Evolutionary conservation across 345 rosid species (phyloP), one percentile per base, ranked within the genome.

Genomic region (Eutrema japonicum): DNA sequence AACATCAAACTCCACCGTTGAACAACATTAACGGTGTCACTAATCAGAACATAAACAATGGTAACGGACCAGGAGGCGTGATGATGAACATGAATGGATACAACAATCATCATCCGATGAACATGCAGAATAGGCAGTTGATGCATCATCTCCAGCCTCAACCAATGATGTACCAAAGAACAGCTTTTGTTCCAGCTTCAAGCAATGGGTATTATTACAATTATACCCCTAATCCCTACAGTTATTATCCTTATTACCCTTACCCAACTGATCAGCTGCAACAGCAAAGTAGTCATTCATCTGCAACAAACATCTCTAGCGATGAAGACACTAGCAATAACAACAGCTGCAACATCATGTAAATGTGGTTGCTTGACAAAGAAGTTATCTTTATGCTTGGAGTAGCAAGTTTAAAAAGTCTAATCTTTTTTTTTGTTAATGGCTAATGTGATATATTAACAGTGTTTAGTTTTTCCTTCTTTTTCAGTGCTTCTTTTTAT

Each of bases 161-260:
- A 0, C 96, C 85, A 68, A 83, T 90, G 87, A 84, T 85, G 86
- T 88, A 88, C 48, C 86, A 88, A 66, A 80, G 91, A 65, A 78
- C 93, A 6, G 80, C 85, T 7, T 65, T 75, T 46, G 75, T 77
- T 56, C 93, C 87, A 53, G 76, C 86, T 0, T 73, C 88, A 0
- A 86, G 50, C 81, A 88, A 89, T 42, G 93, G 89, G 52, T 90
- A 88, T 73, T 85, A 75, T 63, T 81, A 81, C 67, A 81, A 80
- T 58, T 73, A 81, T 48, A 52, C 29, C 47, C 83, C 87, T 56
- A 71, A 61, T 38, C 83, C 84, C 7, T 73, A 73, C 66, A 16
- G 78, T 10, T 81, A 78, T 65, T 72, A 78, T 64, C 81, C 77
- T 79, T 83, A 37, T 77, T 61, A 52, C 66, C 80, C 52, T 56